Evolutionary conservation across 2,329 filamentous ascomycete genomes (phyloP).

Genomic region (Chlorencoelia australis): DNA sequence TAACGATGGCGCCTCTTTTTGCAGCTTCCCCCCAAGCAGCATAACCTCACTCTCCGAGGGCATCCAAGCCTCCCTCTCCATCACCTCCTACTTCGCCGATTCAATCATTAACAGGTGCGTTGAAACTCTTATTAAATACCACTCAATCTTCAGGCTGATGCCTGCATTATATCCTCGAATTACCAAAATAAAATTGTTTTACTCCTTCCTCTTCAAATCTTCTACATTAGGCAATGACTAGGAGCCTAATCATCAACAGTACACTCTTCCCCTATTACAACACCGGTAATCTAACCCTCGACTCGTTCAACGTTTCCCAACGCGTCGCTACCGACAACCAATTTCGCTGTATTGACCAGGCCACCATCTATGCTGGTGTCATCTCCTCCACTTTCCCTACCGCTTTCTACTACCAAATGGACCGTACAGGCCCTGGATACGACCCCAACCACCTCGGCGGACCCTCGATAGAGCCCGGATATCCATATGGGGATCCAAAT

Average conservation of each 20-base stretch:
- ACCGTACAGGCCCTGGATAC: slow-evolving; percentile 37
- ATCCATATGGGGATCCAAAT: slow-evolving; percentile 37
- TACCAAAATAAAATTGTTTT: too few species aligned
- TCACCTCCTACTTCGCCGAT: slow-evolving; percentile 33
- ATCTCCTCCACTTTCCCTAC: slow-evolving; percentile 33
- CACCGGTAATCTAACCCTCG: slow-evolving; percentile 41
- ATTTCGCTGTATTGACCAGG: slow-evolving; percentile 46
- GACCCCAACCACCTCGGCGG: slow-evolving; percentile 41
- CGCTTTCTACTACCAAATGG: slow-evolving; percentile 42
- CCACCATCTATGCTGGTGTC: slow-evolving; percentile 38
- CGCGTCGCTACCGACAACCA: slow-evolving; percentile 42
- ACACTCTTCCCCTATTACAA: slow-evolving; percentile 38
- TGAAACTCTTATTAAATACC: too few species aligned
- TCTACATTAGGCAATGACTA: too few species aligned
- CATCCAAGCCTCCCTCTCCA: slow-evolving; percentile 35
- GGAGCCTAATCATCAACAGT: too few species aligned
- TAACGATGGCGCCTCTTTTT: slow-evolving; percentile 42
- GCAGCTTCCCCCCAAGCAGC: slow-evolving; percentile 34
- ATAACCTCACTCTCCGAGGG: slow-evolving; percentile 34
- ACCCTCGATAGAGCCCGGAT: slow-evolving; percentile 31
- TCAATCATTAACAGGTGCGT: too few species aligned
- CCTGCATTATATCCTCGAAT: too few species aligned
- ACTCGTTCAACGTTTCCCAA: slow-evolving; percentile 44
- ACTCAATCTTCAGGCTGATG: too few species aligned
- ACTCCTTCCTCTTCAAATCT: too few species aligned